Evolutionary conservation across 768 basidiomycete genomes (phyloP).

Genomic region (Hericium coralloides): DNA sequence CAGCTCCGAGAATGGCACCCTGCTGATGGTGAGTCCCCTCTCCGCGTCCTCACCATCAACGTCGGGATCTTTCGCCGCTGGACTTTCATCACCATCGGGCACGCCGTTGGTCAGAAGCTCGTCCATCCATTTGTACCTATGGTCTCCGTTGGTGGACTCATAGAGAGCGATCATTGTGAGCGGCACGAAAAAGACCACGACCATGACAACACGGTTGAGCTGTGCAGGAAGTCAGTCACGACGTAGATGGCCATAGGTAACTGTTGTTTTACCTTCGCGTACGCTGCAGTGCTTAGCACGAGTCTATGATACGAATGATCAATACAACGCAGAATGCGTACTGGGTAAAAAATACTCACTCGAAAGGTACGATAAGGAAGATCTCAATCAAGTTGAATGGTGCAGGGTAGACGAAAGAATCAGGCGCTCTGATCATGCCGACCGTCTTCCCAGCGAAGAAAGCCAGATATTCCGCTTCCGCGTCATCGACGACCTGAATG

Average conservation of each 20-base stretch:
- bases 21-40: conserved; percentile 56
- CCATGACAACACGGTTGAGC: conserved; percentile 79
- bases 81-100: conserved; percentile 52
- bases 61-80: conserved; percentile 47
- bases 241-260: conserved; percentile 6
- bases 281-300: conserved; percentile 23
- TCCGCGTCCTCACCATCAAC: conserved; percentile 47
- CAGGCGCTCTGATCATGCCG: conserved; percentile 78
- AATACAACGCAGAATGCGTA: background rate
- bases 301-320: conserved; percentile 2
- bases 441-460: conserved; percentile 88
- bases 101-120: conserved; percentile 47
- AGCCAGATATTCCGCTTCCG: conserved; percentile 83
- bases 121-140: conserved; percentile 53
- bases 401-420: conserved; percentile 80
- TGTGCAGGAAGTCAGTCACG: conserved; percentile 15
- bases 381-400: conserved; percentile 88
- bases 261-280: conserved; percentile 40
- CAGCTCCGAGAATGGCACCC: conserved; percentile 59
- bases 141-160: conserved; percentile 48
- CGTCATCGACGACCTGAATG: conserved; percentile 64
- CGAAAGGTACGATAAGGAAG: conserved; percentile 73
- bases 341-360: conserved; percentile 42
- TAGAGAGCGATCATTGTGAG: conserved; percentile 64
- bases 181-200: conserved; percentile 72